These are phyloP conservation scores for Penicillium capsulatum DNA, from an alignment of 2,329 filamentous ascomycete genomes.

Conservation along the genomic window DNA sequence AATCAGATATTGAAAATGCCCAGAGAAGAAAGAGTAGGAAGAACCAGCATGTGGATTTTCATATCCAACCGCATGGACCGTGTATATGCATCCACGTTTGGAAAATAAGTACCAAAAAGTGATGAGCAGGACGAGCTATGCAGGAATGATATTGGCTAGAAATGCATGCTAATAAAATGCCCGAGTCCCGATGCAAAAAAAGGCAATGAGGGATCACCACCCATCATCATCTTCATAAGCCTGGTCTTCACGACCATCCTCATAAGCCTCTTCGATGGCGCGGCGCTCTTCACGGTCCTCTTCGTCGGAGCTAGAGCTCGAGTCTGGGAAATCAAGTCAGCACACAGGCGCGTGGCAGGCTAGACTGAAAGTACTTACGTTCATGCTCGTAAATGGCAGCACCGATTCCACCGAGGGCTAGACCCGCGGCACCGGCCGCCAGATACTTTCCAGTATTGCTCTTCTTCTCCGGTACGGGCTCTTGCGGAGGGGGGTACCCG, in stretches of 20 bases:
- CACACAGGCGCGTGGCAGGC: too few relatives aligned
- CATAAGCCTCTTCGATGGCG: conserved; percentile 15
- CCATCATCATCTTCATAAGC: conserved; percentile 15
- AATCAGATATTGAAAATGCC: too few relatives aligned
- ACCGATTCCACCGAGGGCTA: conserved; percentile 54
- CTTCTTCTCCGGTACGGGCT: conserved; percentile 35
- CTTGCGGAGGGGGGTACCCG: conserved; percentile 14
- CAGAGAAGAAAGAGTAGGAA: too few relatives aligned
- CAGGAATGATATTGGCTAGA: too few relatives aligned
- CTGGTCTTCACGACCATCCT: conserved; percentile 20
- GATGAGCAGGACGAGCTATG: too few relatives aligned
- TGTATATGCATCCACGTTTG: too few relatives aligned
- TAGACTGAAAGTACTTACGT: conserved; percentile 45
- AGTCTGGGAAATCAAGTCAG: background rate
- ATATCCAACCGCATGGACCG: too few relatives aligned
- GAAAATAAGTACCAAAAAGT: too few relatives aligned
- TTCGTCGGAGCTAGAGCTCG: background rate
- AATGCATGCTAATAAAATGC: too few relatives aligned
- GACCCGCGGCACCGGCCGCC: conserved; percentile 54
- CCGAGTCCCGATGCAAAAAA: background rate
- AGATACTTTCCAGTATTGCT: conserved; percentile 51
- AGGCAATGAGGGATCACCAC: conserved; percentile 4
- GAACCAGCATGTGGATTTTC: too few relatives aligned
- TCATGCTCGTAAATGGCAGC: conserved; percentile 57
- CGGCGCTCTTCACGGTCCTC: background rate